Conservation (phyloP, 2,329 filamentous ascomycete species). For the Paraphoma sp. region DNA sequence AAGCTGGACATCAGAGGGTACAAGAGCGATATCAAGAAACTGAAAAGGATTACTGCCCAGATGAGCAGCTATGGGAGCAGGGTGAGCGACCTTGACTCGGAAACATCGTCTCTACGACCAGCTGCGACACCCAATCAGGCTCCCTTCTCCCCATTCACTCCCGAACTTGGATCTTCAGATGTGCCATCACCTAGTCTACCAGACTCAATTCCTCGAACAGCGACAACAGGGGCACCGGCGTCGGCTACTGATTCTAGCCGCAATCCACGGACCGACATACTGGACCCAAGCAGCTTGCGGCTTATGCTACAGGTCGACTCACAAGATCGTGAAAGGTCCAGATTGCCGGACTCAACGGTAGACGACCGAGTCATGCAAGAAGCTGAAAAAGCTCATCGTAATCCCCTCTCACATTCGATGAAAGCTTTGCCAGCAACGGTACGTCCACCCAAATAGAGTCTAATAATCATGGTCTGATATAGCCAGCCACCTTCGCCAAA, state of each 20-base stretch:
- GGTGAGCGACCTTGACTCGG: slow-evolving; percentile 34
- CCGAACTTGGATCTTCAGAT: slow-evolving; percentile 25
- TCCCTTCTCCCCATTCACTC: slow-evolving; percentile 21
- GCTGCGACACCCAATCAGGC: slow-evolving; percentile 31
- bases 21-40: slow-evolving; percentile 48
- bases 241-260: neutral
- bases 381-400: no score
- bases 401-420: slow-evolving; percentile 3
- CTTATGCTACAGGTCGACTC: no score
- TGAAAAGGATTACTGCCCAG: slow-evolving; percentile 36
- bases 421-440: slow-evolving; percentile 30
- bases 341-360: no score
- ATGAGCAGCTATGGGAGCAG: slow-evolving; percentile 30
- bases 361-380: no score
- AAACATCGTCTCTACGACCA: slow-evolving; percentile 32
- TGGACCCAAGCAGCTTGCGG: no score
- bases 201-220: slow-evolving; percentile 2
- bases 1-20: slow-evolving; percentile 58
- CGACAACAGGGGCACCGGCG: neutral
- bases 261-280: no score
- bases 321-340: no score
- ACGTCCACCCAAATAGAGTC: slow-evolving; percentile 12
- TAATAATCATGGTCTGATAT: neutral
- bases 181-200: slow-evolving; percentile 25
- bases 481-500: slow-evolving; percentile 29